Evolutionary conservation across 2,329 filamentous ascomycete genomes (phyloP).

Genomic region (Scopulariopsis brevicaulis): DNA sequence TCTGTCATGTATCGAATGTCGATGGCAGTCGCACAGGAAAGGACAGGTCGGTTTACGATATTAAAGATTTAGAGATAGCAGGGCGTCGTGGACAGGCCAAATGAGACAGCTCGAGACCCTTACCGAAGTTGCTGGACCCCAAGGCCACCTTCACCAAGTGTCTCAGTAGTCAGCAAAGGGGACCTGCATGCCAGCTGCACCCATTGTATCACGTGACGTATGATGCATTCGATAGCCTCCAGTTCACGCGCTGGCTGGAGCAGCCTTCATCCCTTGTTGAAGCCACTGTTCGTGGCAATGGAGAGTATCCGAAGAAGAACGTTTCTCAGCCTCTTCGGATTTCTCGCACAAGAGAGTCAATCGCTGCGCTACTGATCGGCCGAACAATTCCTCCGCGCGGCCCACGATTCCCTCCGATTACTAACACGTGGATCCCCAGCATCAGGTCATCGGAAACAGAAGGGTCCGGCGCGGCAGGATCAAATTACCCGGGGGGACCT

Average conservation of each 20-base stretch:
- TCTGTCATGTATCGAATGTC: not conserved
- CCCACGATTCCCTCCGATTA: not conserved
- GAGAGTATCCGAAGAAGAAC: not conserved
- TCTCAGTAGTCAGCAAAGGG: not conserved
- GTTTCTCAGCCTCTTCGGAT: not conserved
- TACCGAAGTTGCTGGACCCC: not conserved
- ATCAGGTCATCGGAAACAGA: conserved; percentile 3
- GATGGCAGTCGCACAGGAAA: not conserved
- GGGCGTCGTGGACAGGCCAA: not conserved
- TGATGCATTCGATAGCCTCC: not conserved
- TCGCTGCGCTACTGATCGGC: not conserved
- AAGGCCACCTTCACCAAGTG: not conserved
- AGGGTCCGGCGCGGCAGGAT: not conserved
- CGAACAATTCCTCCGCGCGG: not conserved
- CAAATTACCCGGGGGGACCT: not conserved
- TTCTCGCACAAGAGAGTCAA: not conserved
- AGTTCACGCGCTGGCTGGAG: too few relatives aligned
- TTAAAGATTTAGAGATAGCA: not conserved
- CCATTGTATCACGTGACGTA: not conserved
- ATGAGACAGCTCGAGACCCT: not conserved
- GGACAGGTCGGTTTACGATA: not conserved
- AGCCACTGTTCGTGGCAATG: too few relatives aligned
- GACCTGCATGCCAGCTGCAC: not conserved
- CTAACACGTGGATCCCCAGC: not conserved
- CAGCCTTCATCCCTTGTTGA: not conserved